Evolutionary conservation across 345 rosid genomes (phyloP).

Genomic region (Eucalyptus polybractea): DNA sequence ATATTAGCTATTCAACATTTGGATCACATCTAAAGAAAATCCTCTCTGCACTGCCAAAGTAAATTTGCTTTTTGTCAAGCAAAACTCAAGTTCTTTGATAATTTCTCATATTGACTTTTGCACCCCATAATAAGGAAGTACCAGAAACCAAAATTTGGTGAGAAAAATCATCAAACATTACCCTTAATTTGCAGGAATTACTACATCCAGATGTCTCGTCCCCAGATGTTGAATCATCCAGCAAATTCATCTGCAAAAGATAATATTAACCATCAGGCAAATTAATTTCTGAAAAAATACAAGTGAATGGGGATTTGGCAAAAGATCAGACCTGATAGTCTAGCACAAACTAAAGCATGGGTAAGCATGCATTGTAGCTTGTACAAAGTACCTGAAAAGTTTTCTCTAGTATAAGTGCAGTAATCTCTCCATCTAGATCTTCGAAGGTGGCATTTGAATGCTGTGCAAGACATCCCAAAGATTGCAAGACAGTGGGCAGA

Average conservation of each 20-base stretch:
- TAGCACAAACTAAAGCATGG: neutral
- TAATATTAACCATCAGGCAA: neutral
- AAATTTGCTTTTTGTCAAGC: neutral
- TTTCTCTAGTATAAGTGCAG: conserved; percentile 22
- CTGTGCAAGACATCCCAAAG: conserved; percentile 78
- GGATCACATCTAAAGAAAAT: neutral
- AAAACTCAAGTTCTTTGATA: neutral
- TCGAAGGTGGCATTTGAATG: conserved; percentile 48
- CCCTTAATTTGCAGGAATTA: conserved; percentile 63
- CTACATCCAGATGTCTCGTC: conserved; percentile 27
- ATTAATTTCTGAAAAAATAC: neutral
- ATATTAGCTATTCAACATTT: neutral
- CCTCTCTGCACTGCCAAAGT: neutral
- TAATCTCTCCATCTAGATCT: conserved; percentile 37
- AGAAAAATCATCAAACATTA: neutral
- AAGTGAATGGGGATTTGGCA: neutral
- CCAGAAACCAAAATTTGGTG: neutral
- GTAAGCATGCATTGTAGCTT: neutral
- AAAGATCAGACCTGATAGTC: neutral
- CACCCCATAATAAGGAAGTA: neutral
- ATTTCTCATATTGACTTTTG: neutral
- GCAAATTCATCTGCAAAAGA: conserved; percentile 29
- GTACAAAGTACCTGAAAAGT: conserved; percentile 46
- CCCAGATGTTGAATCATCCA: conserved; percentile 13
- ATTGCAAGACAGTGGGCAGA: conserved; percentile 73